Base-by-base conservation (phyloP, 148 eudicot genomes). In the Salicornia ramosissima region DNA sequence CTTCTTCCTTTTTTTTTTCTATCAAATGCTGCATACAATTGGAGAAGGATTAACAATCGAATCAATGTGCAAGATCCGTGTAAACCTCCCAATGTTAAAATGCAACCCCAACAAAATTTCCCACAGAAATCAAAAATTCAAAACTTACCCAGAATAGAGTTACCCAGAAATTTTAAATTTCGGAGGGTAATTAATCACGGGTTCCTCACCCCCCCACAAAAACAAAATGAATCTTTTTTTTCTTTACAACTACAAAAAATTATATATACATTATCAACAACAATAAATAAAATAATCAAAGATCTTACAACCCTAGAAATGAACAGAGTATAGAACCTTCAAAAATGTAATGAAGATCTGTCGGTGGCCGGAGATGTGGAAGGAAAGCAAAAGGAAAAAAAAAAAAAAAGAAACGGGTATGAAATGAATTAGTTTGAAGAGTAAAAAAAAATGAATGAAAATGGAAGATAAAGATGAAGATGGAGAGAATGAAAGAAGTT, bases 221-320 rank as follows among this genome's bases (percentile, higher is more conserved):
- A 36, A 36, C 40, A 36, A n/a, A n/a, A n/a, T n/a, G n/a, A 19
- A 49, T 14, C 19, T 49, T 1, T n/a, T 46, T 11, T 46, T 11
- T 19, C 0, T 2, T 14, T 18, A 1, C 22, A 19, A 1, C 5
- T 16, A 49, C 5, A 19, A 19, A 13, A 16, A 19, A 49, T n/a
- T 24, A 49, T 10, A 13, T 34, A 58, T 22, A 28, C 56, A 74
- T 46, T 56, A 50, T 22, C 43, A 52, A 28, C 40, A 36, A 49
- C 49, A 40, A 22, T 3, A 34, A 51, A 34, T 11, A 36, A 36
- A 36, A 36, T 3, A 36, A 36, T 36, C 40, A 36, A 36, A 46
- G 77, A 77, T 72, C 80, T 77, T 52, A 72, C 22, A 72, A 53
- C 16, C 42, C 31, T 21, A 34, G 19, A 47, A 50, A 22, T 11